Conservation (phyloP, 1,284 basidiomycete species). For the Ustilago vetiveriae region DNA sequence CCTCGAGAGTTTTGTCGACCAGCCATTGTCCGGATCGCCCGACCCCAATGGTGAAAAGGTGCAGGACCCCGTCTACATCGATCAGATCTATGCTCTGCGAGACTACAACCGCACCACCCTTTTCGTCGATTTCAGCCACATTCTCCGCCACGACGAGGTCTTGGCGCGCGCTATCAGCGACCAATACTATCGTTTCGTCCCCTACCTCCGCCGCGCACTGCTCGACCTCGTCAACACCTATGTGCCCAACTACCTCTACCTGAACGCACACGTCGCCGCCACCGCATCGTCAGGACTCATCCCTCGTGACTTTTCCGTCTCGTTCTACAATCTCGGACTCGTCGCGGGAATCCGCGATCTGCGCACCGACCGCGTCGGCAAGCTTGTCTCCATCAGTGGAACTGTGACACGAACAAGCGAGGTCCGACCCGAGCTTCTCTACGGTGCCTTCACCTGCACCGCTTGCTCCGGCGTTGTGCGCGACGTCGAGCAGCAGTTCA, state of each 20-base stretch:
- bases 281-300: constrained; percentile 80
- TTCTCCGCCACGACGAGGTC: constrained; percentile 87
- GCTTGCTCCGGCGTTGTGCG: constrained; percentile 86
- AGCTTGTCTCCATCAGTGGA: constrained; percentile 61
- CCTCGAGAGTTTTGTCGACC: constrained; percentile 87
- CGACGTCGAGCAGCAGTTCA: constrained; percentile 99
- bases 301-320: constrained; percentile 91
- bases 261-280: constrained; percentile 73
- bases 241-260: constrained; percentile 91
- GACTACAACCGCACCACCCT: constrained; percentile 92
- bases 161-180: constrained; percentile 90
- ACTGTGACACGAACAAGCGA: constrained; percentile 93
- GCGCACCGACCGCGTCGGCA: constrained; percentile 66
- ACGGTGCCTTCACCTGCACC: constrained; percentile 91
- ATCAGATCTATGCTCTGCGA: constrained; percentile 90
- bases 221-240: constrained; percentile 87
- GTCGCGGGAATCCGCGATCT: constrained; percentile 95
- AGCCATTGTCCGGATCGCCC: constrained; percentile 70
- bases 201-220: constrained; percentile 88
- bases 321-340: constrained; percentile 94
- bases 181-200: constrained; percentile 89
- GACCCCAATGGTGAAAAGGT: constrained; percentile 69
- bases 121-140: constrained; percentile 92
- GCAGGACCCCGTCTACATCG: constrained; percentile 77
- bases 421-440: constrained; percentile 92